Evolutionary conservation across 2,329 filamentous ascomycete species (phyloP).

Genomic region (Botryotinia narcissicola): DNA sequence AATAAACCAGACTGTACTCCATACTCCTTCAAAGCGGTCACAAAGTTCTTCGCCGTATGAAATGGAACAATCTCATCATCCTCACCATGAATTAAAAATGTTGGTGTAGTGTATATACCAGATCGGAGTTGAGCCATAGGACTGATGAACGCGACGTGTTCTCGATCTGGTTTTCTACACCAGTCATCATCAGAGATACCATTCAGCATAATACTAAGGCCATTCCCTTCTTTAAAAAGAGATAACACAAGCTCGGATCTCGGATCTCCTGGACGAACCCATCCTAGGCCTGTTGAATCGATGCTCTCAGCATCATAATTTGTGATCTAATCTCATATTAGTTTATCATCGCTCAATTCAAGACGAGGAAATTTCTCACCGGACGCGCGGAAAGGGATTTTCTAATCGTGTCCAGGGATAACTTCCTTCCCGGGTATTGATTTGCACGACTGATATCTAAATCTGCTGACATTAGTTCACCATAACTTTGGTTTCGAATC

Average conservation of each 20-base stretch:
- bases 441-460: not conserved
- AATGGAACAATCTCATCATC: not conserved
- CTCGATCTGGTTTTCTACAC: not conserved
- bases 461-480: not conserved
- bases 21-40: not conserved
- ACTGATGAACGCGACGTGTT: not conserved
- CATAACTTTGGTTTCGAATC: no score
- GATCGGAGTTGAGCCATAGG: slow-evolving; percentile 6
- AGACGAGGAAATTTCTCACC: not conserved
- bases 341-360: not conserved
- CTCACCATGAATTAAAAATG: slow-evolving; percentile 15
- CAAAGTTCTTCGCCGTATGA: not conserved
- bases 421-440: not conserved
- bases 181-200: not conserved
- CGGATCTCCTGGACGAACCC: slow-evolving; percentile 12
- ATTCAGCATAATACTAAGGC: slow-evolving; percentile 3
- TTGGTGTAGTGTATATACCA: slow-evolving; percentile 1
- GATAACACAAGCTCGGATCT: slow-evolving; percentile 12
- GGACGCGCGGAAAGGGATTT: not conserved
- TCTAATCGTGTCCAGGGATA: not conserved
- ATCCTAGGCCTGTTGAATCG: slow-evolving; percentile 3
- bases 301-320: not conserved
- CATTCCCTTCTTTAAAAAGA: slow-evolving; percentile 5
- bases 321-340: not conserved
- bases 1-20: slow-evolving; percentile 3